Evolutionary conservation across 306 rosid species (phyloP), one percentile per base, ranked within the genome.

Genomic region (Trifolium pratense): DNA sequence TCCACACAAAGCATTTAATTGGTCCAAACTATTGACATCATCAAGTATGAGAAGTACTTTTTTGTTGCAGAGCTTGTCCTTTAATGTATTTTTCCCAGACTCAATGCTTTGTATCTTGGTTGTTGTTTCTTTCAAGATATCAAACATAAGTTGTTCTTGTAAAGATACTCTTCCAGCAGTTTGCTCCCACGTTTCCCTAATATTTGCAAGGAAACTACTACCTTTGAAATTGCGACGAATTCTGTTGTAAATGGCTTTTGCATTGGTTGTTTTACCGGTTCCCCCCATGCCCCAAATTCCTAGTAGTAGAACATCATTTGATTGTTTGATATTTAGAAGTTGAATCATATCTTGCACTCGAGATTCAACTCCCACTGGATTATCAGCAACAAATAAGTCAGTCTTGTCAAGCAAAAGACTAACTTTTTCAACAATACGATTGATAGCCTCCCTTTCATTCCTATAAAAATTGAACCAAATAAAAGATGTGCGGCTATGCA

Each of bases 261-360:
- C 21, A n/a, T n/a, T 6, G 55, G 55, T 48, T 0, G 55, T 48
- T 48, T 48, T 58, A 5, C 64, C 64, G 3, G 1, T 26, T 0
- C 64, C 64, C 1, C 64, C 64, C 39, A 58, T 58, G 6, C 64
- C 64, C 64, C 64, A 58, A 18, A 58, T 25, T 20, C 64, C 64
- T 3, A 58, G 10, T 6, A 58, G 5, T 1, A 12, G 39, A 58
- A 58, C 64, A 5, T 26, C 9, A 26, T 58, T 14, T 26, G 65
- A 49, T 49, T 49, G 56, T 16, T 49, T 20, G 23, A 7, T 6
- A 5, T 49, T 5, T 2, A 49, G 11, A 1, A 6, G 10, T n/a
- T n/a, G 23, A 16, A 49, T 49, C 9, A 2, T 49, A 16, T n/a
- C 56, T 49, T 7, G 56, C 23, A 49, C 56, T 49, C 56, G 21